These are phyloP conservation scores for Schoenoplectus triqueter DNA, from an alignment of 202 grass and related monocot species.

Conservation along the genomic window DNA sequence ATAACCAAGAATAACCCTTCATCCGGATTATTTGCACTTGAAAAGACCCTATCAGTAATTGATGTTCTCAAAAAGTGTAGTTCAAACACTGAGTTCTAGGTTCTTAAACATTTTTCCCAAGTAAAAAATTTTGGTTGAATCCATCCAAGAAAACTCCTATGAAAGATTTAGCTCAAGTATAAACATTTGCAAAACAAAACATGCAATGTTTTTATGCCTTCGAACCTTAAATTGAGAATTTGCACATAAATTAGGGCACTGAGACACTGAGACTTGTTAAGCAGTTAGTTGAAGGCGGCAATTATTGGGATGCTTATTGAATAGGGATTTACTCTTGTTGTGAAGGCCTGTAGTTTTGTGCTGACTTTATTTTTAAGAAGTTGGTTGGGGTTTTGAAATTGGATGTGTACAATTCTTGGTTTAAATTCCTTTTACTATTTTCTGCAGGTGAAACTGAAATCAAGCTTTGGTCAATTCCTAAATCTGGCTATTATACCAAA, in stretches of 20 bases:
- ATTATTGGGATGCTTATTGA: constrained; percentile 83
- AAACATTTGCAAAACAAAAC: constrained; percentile 44
- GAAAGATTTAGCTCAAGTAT: constrained; percentile 63
- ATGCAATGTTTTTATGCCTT: constrained; percentile 38
- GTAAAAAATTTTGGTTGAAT: constrained; percentile 54
- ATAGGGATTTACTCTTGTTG: constrained; percentile 74
- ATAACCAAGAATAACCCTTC: constrained; percentile 63
- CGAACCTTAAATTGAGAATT: constrained; percentile 48
- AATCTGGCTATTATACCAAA: constrained; percentile 22
- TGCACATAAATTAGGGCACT: constrained; percentile 63
- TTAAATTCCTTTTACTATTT: constrained; percentile 71
- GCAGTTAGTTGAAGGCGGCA: constrained; percentile 60
- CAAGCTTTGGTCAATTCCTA: constrained; percentile 71
- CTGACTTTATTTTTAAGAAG: constrained; percentile 80
- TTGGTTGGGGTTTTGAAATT: constrained; percentile 56
- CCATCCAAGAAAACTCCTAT: constrained; percentile 59
- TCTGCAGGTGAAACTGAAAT: constrained; percentile 75
- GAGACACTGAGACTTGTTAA: constrained; percentile 39
- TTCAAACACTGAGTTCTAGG: constrained; percentile 37
- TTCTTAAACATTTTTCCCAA: constrained; percentile 62
- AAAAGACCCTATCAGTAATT: constrained; percentile 56
- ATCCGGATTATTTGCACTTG: constrained; percentile 56
- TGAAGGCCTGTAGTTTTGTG: constrained; percentile 80
- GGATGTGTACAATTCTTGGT: constrained; percentile 61
- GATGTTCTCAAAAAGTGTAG: constrained; percentile 48